Conservation (phyloP, 371 early-diverging fungal genomes). For the Mucor mucedo region DNA sequence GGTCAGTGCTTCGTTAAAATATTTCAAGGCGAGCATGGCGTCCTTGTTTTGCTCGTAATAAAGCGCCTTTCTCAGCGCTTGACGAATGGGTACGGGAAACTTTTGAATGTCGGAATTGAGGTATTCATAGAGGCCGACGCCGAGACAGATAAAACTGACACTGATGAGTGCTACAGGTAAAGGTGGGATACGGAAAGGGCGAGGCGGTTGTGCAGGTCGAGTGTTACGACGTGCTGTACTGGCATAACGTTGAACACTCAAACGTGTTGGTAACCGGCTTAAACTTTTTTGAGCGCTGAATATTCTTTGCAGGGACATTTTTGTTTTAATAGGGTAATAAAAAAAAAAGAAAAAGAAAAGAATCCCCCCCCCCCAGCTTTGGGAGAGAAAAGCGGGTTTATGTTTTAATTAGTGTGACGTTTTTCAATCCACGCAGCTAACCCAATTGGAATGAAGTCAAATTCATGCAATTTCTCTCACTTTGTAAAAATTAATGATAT, state of each 20-base stretch:
- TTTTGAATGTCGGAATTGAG: constrained; percentile 62
- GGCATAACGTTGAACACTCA: neutral
- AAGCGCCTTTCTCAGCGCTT: constrained; percentile 63
- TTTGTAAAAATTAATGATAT: too few species aligned
- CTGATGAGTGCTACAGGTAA: constrained; percentile 48
- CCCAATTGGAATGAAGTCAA: too few species aligned
- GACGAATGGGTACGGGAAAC: constrained; percentile 60
- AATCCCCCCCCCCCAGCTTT: too few species aligned
- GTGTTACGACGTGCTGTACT: constrained; percentile 8
- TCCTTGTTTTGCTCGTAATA: constrained; percentile 65
- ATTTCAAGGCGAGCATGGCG: constrained; percentile 48
- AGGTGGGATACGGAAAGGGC: constrained; percentile 37
- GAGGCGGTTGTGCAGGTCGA: constrained; percentile 7
- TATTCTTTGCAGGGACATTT: neutral
- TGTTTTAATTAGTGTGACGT: too few species aligned
- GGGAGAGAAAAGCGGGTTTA: neutral
- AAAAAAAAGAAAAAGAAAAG: neutral
- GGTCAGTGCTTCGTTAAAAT: constrained; percentile 54
- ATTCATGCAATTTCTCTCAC: too few species aligned
- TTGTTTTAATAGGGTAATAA: neutral
- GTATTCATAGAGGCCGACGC: constrained; percentile 59
- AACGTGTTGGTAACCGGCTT: neutral
- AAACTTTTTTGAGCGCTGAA: neutral
- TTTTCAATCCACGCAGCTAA: too few species aligned
- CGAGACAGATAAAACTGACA: constrained; percentile 48